Percentiles rank a stretch among this genome's conserved stretches.
These are phyloP conservation scores for Theobroma cacao DNA, from an alignment of 345 rosid species.

Conservation along the genomic window DNA sequence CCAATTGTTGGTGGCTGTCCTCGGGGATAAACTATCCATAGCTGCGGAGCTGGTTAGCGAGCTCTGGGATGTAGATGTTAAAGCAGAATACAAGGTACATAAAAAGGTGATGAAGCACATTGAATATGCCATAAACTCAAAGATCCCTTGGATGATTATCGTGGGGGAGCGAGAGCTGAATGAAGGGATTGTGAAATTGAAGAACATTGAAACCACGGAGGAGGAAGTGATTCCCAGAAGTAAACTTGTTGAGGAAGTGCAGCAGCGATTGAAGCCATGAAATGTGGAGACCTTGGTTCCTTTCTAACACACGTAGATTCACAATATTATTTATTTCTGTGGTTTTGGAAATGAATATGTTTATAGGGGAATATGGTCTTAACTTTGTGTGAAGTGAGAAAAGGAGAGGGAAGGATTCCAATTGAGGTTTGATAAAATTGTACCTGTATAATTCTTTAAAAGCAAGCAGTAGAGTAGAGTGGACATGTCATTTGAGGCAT, in stretches of 20 bases:
- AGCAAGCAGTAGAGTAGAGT: too few species aligned
- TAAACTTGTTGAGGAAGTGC: conserved; percentile 43
- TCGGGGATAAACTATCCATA: conserved; percentile 48
- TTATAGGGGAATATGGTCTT: too few species aligned
- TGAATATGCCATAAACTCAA: conserved; percentile 42
- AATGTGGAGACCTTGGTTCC: neutral
- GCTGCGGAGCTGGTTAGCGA: conserved; percentile 66
- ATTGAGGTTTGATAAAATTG: too few species aligned
- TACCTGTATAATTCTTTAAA: too few species aligned
- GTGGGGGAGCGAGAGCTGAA: conserved; percentile 63
- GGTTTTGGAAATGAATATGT: too few species aligned
- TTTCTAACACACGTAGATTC: too few species aligned
- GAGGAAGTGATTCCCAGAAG: conserved; percentile 52
- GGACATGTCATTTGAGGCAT: too few species aligned
- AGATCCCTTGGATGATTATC: conserved; percentile 63
- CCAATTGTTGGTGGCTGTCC: conserved; percentile 61
- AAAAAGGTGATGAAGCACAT: conserved; percentile 64
- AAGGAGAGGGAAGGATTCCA: too few species aligned
- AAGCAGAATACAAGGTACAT: conserved; percentile 62
- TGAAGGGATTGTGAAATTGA: conserved; percentile 57
- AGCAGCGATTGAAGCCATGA: conserved; percentile 32
- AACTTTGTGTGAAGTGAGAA: too few species aligned
- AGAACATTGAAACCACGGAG: conserved; percentile 42
- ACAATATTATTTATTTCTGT: too few species aligned
- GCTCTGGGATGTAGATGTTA: conserved; percentile 62